Base-by-base conservation (phyloP, 257 asterid genomes). In the Plantago major region DNA sequence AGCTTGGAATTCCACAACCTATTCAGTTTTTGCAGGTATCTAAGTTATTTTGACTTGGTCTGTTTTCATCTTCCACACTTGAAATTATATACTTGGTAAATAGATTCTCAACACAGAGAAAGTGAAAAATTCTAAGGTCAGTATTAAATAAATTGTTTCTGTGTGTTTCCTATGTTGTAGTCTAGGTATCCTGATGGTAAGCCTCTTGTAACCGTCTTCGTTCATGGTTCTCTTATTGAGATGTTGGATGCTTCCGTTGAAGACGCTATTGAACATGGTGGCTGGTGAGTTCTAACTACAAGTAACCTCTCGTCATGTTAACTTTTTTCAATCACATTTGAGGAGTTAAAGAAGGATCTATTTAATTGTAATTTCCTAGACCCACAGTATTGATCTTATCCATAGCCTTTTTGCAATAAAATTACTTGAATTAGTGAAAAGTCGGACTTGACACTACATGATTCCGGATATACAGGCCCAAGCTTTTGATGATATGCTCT, bases 1-100 rank as follows among this genome's bases (percentile, higher is more conserved):
- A 84, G 74, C 99, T 93, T 70, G 99, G 99, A 67, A 93, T 89
- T 70, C 86, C 86, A 40, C 97, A 93, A 63, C 95, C 96, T 62
- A 58, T 77, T 70, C 96, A 89, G 65, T 87, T 73, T 80, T 76
- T 89, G 70, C 97, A 93, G 99, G 99, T 92, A 82, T 63, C 69
- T 70, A 67, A 68, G 50, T 47, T 65, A 60, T 54, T 52, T 7
- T 49, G 69, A 12, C 30, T 51, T 66, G 50, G 12, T 46, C 10
- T 42, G 11, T 45, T 45, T 9, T 42, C 19, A n/a, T 13, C 46
- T 58, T 15, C 38, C 10, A 58, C n/a, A 58, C 42, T 43, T 61
- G 18, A 67, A 63, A 18, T 26, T 37, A 42, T 15, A 51, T 49
- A 58, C 8, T 55, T 47, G 54, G 57, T 49, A 64, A 64, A 13